Evolutionary conservation across 73 alveolate genomes (phyloP).

Genomic region (Paramecium primaurelia): DNA sequence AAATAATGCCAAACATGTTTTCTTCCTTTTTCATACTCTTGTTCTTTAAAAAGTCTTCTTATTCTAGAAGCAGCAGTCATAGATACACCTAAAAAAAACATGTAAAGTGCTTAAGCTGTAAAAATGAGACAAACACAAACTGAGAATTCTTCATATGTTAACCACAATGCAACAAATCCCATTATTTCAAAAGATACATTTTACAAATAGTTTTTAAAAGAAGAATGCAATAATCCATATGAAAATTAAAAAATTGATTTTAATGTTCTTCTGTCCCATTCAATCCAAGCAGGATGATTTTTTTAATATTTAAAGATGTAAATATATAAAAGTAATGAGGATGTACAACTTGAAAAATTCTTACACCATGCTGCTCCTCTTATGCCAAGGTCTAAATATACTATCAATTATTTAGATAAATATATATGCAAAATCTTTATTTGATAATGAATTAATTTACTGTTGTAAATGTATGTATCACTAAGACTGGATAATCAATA

Average conservation of each 20-base stretch:
- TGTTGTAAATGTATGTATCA: background rate
- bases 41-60: background rate
- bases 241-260: background rate
- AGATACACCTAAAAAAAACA: background rate
- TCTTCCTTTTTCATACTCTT: background rate
- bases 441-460: background rate
- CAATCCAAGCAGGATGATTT: slow-evolving; percentile 23
- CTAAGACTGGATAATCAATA: background rate
- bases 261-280: background rate
- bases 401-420: background rate
- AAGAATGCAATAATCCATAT: background rate
- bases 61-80: background rate
- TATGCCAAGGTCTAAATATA: background rate
- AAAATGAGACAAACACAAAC: background rate
- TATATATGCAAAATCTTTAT: background rate
- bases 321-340: background rate
- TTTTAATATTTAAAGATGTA: background rate
- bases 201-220: background rate
- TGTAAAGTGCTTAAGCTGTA: background rate
- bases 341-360: background rate
- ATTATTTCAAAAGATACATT: background rate
- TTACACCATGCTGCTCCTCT: slow-evolving; percentile 13
- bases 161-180: background rate
- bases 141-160: background rate
- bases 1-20: background rate